phyloP scores from a whole-genome alignment of 345 rosid species.

The Zanthoxylum bungeanum region DNA sequence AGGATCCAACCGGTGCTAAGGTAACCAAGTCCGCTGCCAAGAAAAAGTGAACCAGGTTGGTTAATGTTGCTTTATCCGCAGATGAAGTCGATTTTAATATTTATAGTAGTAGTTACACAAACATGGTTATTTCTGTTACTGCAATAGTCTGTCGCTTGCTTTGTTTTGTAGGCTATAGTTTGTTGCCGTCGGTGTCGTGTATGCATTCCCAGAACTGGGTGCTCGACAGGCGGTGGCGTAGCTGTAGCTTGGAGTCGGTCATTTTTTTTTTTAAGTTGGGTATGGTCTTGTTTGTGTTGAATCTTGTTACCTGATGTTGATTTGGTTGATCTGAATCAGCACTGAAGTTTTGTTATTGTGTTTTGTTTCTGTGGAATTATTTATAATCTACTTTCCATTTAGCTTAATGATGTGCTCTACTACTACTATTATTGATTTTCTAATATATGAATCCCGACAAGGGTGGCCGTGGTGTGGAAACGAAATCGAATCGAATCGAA shows the following conservation, averaged over 20 bases:
- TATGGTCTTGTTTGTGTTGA: neutral
- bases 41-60: constrained; percentile 13
- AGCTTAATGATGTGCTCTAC: no score
- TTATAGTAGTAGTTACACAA: neutral
- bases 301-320: neutral
- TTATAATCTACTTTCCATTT: no score
- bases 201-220: constrained; percentile 3
- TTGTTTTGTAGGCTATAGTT: neutral
- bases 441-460: no score
- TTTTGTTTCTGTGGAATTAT: neutral
- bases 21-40: no score
- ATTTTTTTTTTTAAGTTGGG: no score
- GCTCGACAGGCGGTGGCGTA: constrained; percentile 14
- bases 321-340: neutral
- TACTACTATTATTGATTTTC: no score
- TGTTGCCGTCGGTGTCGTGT: neutral
- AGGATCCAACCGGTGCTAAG: no score
- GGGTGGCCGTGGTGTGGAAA: no score
- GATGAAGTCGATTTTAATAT: neutral
- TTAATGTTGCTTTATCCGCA: neutral
- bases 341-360: neutral
- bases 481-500: no score
- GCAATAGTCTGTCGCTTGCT: neutral
- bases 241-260: neutral
- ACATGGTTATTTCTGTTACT: neutral